Evolutionary conservation across 805 yeast genomes (phyloP).

Genomic region (Zygosaccharomyces pseudorouxii): DNA sequence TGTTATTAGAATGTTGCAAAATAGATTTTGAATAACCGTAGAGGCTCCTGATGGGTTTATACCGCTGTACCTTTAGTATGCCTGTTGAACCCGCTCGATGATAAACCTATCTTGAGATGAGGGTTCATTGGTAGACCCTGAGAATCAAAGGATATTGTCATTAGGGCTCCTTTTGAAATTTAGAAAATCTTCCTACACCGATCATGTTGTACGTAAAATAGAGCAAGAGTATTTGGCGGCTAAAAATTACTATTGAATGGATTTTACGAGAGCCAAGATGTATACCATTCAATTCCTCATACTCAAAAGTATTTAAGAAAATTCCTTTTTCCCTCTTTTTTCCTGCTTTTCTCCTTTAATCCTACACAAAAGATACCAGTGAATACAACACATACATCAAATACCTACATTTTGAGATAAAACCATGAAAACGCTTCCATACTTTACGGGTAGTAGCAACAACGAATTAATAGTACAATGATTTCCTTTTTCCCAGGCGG

Average conservation of each 20-base stretch:
- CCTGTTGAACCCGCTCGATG: neutral
- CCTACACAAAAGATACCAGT: neutral
- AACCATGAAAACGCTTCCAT: neutral
- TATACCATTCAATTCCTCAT: neutral
- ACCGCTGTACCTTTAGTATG: neutral
- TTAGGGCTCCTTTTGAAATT: slow-evolving; percentile 1
- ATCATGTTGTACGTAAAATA: neutral
- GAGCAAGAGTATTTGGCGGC: neutral
- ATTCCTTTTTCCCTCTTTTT: neutral
- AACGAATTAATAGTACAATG: neutral
- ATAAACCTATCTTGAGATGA: slow-evolving; percentile 2
- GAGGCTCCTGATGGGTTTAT: neutral
- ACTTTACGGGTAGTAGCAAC: neutral
- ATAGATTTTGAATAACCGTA: neutral
- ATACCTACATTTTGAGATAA: neutral
- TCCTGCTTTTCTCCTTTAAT: too few relatives aligned
- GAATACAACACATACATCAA: neutral
- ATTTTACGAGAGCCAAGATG: neutral
- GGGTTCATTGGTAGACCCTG: slow-evolving; percentile 4
- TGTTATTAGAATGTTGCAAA: neutral
- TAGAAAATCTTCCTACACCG: neutral
- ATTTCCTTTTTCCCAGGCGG: neutral
- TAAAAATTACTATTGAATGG: neutral
- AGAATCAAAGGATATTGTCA: neutral
- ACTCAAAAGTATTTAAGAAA: neutral